A percentile compares a stretch with the other conserved stretches of the same genome.
Evolutionary conservation across 169 alveolate genomes (phyloP).

Genomic region (Neospora caninum): DNA sequence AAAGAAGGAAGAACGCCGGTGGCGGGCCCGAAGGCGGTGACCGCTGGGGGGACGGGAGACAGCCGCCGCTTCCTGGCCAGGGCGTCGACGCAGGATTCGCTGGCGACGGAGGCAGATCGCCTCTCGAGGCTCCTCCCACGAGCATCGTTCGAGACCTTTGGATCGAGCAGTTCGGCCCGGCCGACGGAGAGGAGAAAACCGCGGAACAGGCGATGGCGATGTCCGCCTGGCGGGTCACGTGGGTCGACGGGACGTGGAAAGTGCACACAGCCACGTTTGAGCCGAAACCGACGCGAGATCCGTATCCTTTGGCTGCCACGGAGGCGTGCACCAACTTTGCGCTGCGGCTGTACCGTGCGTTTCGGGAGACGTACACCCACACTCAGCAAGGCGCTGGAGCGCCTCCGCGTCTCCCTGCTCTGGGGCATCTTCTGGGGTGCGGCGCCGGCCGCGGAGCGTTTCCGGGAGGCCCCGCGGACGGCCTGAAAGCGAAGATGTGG

Average conservation of each 20-base stretch:
- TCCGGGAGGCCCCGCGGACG: background rate
- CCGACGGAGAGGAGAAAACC: background rate
- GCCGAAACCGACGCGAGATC: background rate
- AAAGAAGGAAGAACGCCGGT: too few species aligned
- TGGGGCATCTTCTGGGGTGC: background rate
- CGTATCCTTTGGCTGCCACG: background rate
- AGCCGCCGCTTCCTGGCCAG: background rate
- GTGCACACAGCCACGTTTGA: background rate
- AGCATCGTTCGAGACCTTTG: background rate
- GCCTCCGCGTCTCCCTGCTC: background rate
- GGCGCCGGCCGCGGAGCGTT: background rate
- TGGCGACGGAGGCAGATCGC: background rate
- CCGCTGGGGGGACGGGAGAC: background rate
- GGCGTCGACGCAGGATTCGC: background rate
- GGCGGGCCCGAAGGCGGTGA: too few species aligned
- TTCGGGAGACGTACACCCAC: background rate
- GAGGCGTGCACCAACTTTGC: slow-evolving; percentile 1
- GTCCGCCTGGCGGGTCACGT: background rate
- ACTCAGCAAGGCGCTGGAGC: background rate
- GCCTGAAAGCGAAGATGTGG: background rate
- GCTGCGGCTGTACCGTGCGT: background rate
- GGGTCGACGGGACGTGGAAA: slow-evolving; percentile 11
- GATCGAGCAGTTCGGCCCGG: slow-evolving; percentile 8
- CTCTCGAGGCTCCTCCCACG: background rate
- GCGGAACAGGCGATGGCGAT: background rate